Evolutionary conservation across 306 rosid genomes (phyloP).

Genomic region (Cicer arietinum): DNA sequence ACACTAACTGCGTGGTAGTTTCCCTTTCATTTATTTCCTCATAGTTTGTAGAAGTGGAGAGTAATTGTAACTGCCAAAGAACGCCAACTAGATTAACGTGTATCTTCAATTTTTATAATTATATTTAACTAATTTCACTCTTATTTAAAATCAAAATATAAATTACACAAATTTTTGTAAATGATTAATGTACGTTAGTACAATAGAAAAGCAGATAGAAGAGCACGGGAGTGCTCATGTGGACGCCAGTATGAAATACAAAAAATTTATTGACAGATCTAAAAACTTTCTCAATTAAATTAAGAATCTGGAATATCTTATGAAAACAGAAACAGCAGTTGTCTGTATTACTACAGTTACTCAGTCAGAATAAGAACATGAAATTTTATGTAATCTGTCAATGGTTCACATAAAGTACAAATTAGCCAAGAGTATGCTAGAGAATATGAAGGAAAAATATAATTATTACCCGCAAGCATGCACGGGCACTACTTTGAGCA

Average conservation of each 20-base stretch:
- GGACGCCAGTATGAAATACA: neutral
- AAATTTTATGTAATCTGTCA: conserved; percentile 9
- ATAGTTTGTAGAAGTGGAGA: too few species aligned
- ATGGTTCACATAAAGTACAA: conserved; percentile 14
- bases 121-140: too few species aligned
- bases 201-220: too few species aligned
- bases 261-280: conserved; percentile 16
- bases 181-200: too few species aligned
- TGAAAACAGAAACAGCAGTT: conserved; percentile 19
- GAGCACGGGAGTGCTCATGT: too few species aligned
- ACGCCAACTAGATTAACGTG: too few species aligned
- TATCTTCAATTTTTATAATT: too few species aligned
- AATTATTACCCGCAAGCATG: conserved; percentile 92
- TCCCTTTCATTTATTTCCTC: too few species aligned
- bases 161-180: too few species aligned
- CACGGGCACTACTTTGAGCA: conserved; percentile 75
- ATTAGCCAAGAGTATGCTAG: neutral
- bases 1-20: too few species aligned
- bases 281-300: conserved; percentile 19
- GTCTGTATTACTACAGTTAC: neutral
- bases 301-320: conserved; percentile 20
- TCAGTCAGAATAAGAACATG: conserved; percentile 20
- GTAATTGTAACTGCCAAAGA: too few species aligned
- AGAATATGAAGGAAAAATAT: conserved; percentile 35
- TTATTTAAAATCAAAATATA: too few species aligned